Evolutionary conservation across 2,329 filamentous ascomycete genomes (phyloP).

Genomic region (Fusarium equiseti): DNA sequence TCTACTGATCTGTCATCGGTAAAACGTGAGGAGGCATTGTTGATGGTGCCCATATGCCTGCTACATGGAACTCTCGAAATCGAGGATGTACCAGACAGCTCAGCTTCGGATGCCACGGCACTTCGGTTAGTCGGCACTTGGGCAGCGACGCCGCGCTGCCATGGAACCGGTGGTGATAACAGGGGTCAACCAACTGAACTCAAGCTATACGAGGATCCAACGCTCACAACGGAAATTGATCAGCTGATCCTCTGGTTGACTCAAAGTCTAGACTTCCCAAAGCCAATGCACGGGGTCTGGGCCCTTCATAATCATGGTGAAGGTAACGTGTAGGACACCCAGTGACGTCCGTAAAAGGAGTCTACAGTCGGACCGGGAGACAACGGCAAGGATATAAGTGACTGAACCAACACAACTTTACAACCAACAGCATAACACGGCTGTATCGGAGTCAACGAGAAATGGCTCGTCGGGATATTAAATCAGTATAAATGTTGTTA

Average conservation of each 20-base stretch:
- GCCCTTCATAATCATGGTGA: rapidly evolving
- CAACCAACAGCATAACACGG: too few relatives aligned
- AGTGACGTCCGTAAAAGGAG: too few relatives aligned
- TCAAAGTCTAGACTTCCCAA: background rate
- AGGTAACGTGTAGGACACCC: rapidly evolving
- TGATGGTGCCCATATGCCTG: background rate
- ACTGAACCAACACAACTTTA: too few relatives aligned
- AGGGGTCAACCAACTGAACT: background rate
- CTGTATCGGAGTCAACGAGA: too few relatives aligned
- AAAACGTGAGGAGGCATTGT: background rate
- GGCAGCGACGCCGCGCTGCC: too few relatives aligned
- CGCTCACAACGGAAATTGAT: background rate
- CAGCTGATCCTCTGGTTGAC: background rate
- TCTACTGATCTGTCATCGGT: too few relatives aligned
- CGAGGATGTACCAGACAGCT: background rate
- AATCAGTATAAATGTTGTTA: too few relatives aligned
- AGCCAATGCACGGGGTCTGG: background rate
- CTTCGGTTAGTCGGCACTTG: background rate
- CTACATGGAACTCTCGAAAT: background rate
- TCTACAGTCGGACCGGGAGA: too few relatives aligned
- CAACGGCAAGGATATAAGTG: too few relatives aligned
- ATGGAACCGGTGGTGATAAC: too few relatives aligned
- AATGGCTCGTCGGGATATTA: too few relatives aligned
- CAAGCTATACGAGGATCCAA: too few relatives aligned
- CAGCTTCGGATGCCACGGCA: background rate